These are phyloP conservation scores for Chalciporus piperatus DNA, from an alignment of 768 basidiomycete genomes.

Conservation along the genomic window DNA sequence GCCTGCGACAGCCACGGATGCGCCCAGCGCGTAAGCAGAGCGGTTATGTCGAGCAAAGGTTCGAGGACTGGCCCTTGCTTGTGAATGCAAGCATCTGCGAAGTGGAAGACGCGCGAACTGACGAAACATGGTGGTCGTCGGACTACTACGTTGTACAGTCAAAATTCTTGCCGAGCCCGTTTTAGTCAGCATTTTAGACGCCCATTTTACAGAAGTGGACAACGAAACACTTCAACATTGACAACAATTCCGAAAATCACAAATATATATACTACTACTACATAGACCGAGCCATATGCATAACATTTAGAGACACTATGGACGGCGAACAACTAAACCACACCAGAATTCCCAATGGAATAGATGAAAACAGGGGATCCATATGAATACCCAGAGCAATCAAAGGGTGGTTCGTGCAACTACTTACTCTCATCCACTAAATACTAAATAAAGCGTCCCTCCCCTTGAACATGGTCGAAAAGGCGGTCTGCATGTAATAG, in stretches of 20 bases:
- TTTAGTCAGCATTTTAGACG: conserved; percentile 22
- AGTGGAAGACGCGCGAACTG: conserved; percentile 52
- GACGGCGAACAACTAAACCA: too few relatives aligned
- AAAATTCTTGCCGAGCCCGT: conserved; percentile 24
- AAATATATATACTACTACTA: too few relatives aligned
- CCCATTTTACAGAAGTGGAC: not conserved
- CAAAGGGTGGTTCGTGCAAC: not conserved
- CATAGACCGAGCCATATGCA: too few relatives aligned
- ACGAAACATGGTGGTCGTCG: conserved; percentile 49
- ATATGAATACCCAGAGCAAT: not conserved
- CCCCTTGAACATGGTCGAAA: not conserved
- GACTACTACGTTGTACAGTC: not conserved
- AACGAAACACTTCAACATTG: too few relatives aligned
- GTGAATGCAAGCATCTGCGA: conserved; percentile 52
- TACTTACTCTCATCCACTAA: too few relatives aligned
- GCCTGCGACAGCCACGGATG: conserved; percentile 42
- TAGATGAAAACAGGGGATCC: too few relatives aligned
- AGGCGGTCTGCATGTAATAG: not conserved
- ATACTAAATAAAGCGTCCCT: not conserved
- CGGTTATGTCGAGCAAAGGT: conserved; percentile 26
- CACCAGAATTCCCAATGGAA: too few relatives aligned
- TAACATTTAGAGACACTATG: too few relatives aligned
- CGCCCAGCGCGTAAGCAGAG: conserved; percentile 38
- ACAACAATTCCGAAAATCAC: too few relatives aligned
- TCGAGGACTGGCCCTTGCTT: conserved; percentile 20